Evolutionary conservation across 768 basidiomycete genomes (phyloP), one percentile per base, ranked within the genome.

Genomic region (Harrya chromipes): DNA sequence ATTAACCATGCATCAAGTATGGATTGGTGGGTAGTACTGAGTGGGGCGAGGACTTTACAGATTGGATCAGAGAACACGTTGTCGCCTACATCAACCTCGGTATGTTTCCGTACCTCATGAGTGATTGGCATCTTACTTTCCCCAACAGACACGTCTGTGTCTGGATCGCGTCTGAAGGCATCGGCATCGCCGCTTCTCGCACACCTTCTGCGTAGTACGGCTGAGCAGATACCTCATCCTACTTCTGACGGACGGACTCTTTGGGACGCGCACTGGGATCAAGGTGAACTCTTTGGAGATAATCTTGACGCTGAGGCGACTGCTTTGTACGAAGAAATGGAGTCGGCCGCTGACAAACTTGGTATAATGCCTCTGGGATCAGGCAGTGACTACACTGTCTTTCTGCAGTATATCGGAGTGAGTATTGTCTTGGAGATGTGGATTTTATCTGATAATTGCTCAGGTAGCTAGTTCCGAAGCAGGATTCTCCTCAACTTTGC

Each of bases 311-410:
- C 47, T 19, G 71, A 68, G 40, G 65, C 67, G 4, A 26, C 57
- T 4, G 54, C 55, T 23, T 50, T 65, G 52, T 55, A 69, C 39
- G 46, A 68, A 39, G 62, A 64, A 43, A 53, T 38, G 40, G 37
- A 50, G 37, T 61, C 59, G 2, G 54, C 64, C 4, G 63, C 65
- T 24, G 62, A 70, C 23, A 64, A 70, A 10, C 60, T 68, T 3
- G 78, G 76, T 17, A 67, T 93, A 31, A 34, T 36, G 0, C 78
- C 88, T 14, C 70, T 93, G n/a, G 91, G 91, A 35, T 88, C 85
- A 44, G 91, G 91, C 21, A 91, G 89, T 50, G 95, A 97, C 67
- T 97, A 78, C 57, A 97, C 94, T 0, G 86, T 91, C 10, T 97
- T 97, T 72, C 70, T 98, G 59, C 91, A 97, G 66, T 75, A 84